Base-by-base conservation (phyloP, 129 eudicot genomes). In the Helianthus tuberosus region DNA sequence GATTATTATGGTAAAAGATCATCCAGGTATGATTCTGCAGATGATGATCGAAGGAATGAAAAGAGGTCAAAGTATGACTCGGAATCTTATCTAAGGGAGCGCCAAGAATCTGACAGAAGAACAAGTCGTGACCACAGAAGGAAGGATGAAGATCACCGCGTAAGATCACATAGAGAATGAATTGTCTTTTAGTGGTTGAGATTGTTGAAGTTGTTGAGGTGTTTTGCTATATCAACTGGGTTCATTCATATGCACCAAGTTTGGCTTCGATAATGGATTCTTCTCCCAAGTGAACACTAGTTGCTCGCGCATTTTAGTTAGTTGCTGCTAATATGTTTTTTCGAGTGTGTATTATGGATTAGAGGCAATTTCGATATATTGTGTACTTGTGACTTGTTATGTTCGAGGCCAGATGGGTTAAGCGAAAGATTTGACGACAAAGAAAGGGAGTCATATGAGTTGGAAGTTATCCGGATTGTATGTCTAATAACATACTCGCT, bases 11-110 rank as follows among this genome's bases (percentile, higher is more conserved):
- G 65, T 64, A 76, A 77, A 69, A 77, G 79, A 67, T 76, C 91
- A 14, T 75, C 80, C 27, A 66, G 85, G 76, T 76, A 62, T 77
- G 84, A 68, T 29, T 25, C 72, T 61, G 86, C 64, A 72, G 86
- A 80, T 60, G 68, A 71, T 59, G 82, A 83, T 75, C 50, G 77
- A 62, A 76, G 82, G 64, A 77, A 48, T 49, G 88, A 81, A 38
- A 85, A 78, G 66, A 69, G 82, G 71, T 81, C 85, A 11, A 84
- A 75, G 52, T 55, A 57, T 25, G 97, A 89, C 13, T 82, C 84
- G 6, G 90, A 65, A 64, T 73, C 89, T 0, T 66, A 77, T 71
- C 72, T 38, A 59, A 85, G 81, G 63, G 91, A 82, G n/a, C 23
- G 17, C 51, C 23, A 15, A 74, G 78, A 74, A 20, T 63, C 71